These are phyloP conservation scores for Clavispora santaluciae DNA, from an alignment of 805 yeast genomes.

Conservation along the genomic window DNA sequence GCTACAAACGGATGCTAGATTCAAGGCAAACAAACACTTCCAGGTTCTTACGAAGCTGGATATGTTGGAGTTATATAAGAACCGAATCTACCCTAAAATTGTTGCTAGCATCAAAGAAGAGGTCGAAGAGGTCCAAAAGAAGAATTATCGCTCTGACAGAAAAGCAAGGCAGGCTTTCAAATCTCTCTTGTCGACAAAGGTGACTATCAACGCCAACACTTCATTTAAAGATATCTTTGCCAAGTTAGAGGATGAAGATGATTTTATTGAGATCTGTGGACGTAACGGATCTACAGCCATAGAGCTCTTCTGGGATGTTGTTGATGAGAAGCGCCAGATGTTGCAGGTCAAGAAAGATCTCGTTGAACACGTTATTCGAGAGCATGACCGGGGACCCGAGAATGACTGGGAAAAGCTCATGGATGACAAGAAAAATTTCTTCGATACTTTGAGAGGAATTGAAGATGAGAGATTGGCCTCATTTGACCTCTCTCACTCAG, in stretches of 20 bases:
- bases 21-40: slow-evolving; percentile 56
- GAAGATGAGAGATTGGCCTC: slow-evolving; percentile 27
- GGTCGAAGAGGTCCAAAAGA: slow-evolving; percentile 22
- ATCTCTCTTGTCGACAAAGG: slow-evolving; percentile 37
- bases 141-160: slow-evolving; percentile 55
- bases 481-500: slow-evolving; percentile 15
- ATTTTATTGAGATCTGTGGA: slow-evolving; percentile 62
- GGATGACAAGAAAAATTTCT: slow-evolving; percentile 15
- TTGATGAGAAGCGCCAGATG: slow-evolving; percentile 56
- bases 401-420: slow-evolving; percentile 14
- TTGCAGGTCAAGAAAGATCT: slow-evolving; percentile 57
- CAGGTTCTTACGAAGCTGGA: slow-evolving; percentile 52
- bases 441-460: slow-evolving; percentile 12
- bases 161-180: slow-evolving; percentile 61
- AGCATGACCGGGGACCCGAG: slow-evolving; percentile 10
- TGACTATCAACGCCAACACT: slow-evolving; percentile 45
- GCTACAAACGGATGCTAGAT: slow-evolving; percentile 45
- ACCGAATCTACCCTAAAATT: slow-evolving; percentile 27
- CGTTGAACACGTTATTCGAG: slow-evolving; percentile 47
- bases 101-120: slow-evolving; percentile 18
- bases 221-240: slow-evolving; percentile 56
- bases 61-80: slow-evolving; percentile 48
- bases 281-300: slow-evolving; percentile 72
- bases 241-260: slow-evolving; percentile 46
- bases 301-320: slow-evolving; percentile 70